Percentiles rank a stretch among this genome's conserved stretches.
Evolutionary conservation across 108 stramenopile genomes (phyloP).

Genomic region (Craspedostauros australis): DNA sequence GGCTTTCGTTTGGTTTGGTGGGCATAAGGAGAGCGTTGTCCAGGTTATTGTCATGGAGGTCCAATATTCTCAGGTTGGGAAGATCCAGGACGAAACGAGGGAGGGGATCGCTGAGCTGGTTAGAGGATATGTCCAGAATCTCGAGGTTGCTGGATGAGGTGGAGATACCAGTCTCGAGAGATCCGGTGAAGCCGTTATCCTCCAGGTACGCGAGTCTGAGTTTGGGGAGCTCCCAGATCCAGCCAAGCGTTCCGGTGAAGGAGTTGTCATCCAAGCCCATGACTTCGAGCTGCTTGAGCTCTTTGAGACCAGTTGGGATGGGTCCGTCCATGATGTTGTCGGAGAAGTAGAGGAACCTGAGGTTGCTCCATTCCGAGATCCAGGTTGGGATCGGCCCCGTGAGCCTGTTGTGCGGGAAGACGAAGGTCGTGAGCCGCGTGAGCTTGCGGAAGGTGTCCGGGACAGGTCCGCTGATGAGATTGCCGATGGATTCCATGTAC

Average conservation of each 20-base stretch:
- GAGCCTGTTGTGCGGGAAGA: slow-evolving; percentile 17
- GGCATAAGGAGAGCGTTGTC: slow-evolving; percentile 10
- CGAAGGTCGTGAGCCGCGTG: slow-evolving; percentile 13
- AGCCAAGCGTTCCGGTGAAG: slow-evolving; percentile 16
- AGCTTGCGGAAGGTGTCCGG: slow-evolving; percentile 14
- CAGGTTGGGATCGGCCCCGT: slow-evolving; percentile 31
- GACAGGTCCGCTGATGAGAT: slow-evolving; percentile 27
- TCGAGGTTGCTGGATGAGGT: slow-evolving; percentile 2
- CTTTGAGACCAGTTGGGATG: slow-evolving; percentile 4
- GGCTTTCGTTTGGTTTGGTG: neutral
- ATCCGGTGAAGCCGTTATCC: slow-evolving; percentile 29
- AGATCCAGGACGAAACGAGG: slow-evolving; percentile 28
- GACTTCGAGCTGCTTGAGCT: slow-evolving; percentile 7
- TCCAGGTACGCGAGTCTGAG: slow-evolving; percentile 29
- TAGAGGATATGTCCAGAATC: slow-evolving; percentile 31
- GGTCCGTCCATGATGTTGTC: slow-evolving; percentile 34
- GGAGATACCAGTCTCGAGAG: slow-evolving; percentile 8
- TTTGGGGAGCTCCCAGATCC: slow-evolving; percentile 11
- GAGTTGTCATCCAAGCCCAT: slow-evolving; percentile 40
- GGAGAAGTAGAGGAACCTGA: slow-evolving; percentile 25
- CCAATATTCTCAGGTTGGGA: slow-evolving; percentile 22
- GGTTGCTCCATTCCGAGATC: slow-evolving; percentile 6
- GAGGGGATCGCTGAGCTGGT: slow-evolving; percentile 19
- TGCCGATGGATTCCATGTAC: slow-evolving; percentile 25
- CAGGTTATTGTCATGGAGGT: slow-evolving; percentile 29